A percentile compares a stretch with the other conserved stretches of the same genome.
phyloP scores from a whole-genome alignment of 352 stramenopile genomes.

The Aphanomyces cochlioides region DNA sequence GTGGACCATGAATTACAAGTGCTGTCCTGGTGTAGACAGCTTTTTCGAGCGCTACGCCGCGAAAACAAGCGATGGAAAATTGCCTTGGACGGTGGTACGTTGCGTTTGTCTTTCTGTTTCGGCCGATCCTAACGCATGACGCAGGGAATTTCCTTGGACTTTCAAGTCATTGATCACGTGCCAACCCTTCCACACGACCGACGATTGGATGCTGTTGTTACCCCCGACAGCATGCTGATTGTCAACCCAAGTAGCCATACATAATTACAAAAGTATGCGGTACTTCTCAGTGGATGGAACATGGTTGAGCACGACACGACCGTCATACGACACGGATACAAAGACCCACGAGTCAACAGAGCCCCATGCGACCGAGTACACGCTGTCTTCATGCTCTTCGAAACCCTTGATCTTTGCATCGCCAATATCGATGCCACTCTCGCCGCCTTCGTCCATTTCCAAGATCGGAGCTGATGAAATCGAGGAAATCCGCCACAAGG shows the following conservation, averaged over 20 bases:
- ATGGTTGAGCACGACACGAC: conserved; percentile 92
- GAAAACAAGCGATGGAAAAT: conserved; percentile 35
- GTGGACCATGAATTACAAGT: too few relatives aligned
- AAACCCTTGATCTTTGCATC: conserved; percentile 81
- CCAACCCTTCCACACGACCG: conserved; percentile 59
- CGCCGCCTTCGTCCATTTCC: conserved; percentile 83
- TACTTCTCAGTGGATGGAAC: conserved; percentile 99
- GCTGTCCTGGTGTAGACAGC: conserved; percentile 42
- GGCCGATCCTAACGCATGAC: not conserved
- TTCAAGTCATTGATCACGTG: conserved; percentile 60
- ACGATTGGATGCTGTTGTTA: conserved; percentile 65
- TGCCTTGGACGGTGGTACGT: conserved; percentile 58
- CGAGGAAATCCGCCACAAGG: conserved; percentile 95
- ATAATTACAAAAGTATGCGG: conserved; percentile 95
- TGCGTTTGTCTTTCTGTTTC: too few relatives aligned
- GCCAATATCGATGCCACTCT: conserved; percentile 51
- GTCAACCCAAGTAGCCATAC: too few relatives aligned
- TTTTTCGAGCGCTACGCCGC: conserved; percentile 60
- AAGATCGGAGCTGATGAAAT: conserved; percentile 96
- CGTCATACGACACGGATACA: conserved; percentile 93
- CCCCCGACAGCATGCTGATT: conserved; percentile 48
- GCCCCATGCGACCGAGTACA: conserved; percentile 92
- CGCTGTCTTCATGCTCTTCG: conserved; percentile 93
- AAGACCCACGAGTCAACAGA: conserved; percentile 95
- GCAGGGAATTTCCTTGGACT: conserved; percentile 61